A percentile compares a stretch with the other conserved stretches of the same genome.
phyloP scores from a whole-genome alignment of 2,329 filamentous ascomycete genomes.

The Pyrenochaeta sp. region DNA sequence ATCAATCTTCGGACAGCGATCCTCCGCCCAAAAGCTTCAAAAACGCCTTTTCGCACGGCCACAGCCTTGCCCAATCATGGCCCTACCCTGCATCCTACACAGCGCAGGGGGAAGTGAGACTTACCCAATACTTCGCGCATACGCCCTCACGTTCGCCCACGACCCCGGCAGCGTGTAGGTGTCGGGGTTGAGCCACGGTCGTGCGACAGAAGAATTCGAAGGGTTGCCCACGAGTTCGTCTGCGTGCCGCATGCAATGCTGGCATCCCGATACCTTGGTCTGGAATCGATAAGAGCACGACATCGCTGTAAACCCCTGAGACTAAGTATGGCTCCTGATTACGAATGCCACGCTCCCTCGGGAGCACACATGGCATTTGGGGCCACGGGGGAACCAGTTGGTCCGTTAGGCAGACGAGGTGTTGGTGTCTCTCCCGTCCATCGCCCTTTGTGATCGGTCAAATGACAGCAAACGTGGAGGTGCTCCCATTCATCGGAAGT shows the following conservation, averaged over 20 bases:
- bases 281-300: constrained; percentile 11
- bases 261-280: constrained; percentile 23
- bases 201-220: constrained; percentile 19
- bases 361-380: constrained; percentile 5
- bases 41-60: constrained; percentile 5
- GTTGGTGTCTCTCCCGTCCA: too few species aligned
- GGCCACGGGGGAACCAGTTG: background rate
- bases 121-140: constrained; percentile 26
- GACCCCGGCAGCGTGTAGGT: constrained; percentile 16
- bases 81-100: constrained; percentile 14
- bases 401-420: constrained; percentile 6
- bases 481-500: too few species aligned
- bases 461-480: too few species aligned
- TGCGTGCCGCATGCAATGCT: constrained; percentile 12
- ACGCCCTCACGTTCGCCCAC: constrained; percentile 17
- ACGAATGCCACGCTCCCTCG: constrained; percentile 16
- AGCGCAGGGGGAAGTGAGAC: constrained; percentile 10
- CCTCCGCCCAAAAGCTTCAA: constrained; percentile 8
- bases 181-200: constrained; percentile 32
- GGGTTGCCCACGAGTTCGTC: constrained; percentile 26
- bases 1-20: constrained; percentile 29
- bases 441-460: background rate
- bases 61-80: constrained; percentile 4
- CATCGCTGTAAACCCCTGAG: constrained; percentile 14
- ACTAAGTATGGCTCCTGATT: constrained; percentile 15